Conservation (phyloP, 208 protist genomes). For the Trypanosoma conorhini region DNA sequence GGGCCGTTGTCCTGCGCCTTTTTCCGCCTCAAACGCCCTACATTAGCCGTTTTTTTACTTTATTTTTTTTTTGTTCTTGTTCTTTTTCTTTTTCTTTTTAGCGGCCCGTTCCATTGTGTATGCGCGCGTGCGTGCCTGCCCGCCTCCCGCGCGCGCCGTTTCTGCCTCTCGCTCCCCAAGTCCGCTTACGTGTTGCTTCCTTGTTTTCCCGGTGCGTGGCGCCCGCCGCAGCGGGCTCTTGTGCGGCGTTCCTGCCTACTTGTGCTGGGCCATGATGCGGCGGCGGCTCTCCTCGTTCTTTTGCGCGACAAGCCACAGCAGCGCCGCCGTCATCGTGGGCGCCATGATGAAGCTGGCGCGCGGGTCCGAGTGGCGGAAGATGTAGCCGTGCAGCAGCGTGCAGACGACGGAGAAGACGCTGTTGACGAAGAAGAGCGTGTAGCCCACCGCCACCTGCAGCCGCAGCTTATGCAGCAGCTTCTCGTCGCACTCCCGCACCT, state of each 20-base stretch:
- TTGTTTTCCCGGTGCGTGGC: too few relatives aligned
- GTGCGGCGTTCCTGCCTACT: constrained; percentile 24
- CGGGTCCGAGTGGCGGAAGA: constrained; percentile 86
- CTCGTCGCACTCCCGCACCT: constrained; percentile 66
- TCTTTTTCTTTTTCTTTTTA: not conserved
- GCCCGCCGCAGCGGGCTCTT: not conserved
- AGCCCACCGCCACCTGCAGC: constrained; percentile 79
- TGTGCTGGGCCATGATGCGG: constrained; percentile 78
- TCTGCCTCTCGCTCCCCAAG: not conserved
- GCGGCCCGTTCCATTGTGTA: too few relatives aligned
- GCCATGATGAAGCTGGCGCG: constrained; percentile 79
- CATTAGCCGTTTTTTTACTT: not conserved
- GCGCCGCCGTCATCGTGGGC: constrained; percentile 68
- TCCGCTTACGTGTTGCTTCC: not conserved
- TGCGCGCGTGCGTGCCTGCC: too few relatives aligned
- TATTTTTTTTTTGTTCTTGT: constrained; percentile 5
- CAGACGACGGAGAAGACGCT: constrained; percentile 75
- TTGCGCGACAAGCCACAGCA: constrained; percentile 86
- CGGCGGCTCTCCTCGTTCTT: constrained; percentile 93
- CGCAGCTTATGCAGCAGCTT: constrained; percentile 71
- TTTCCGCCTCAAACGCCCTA: not conserved
- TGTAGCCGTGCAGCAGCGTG: constrained; percentile 77
- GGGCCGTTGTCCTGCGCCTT: not conserved
- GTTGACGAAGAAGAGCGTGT: constrained; percentile 87
- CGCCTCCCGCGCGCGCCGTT: not conserved